Conservation (phyloP, 2,329 filamentous ascomycete genomes). For the Epichloe amarillans region DNA sequence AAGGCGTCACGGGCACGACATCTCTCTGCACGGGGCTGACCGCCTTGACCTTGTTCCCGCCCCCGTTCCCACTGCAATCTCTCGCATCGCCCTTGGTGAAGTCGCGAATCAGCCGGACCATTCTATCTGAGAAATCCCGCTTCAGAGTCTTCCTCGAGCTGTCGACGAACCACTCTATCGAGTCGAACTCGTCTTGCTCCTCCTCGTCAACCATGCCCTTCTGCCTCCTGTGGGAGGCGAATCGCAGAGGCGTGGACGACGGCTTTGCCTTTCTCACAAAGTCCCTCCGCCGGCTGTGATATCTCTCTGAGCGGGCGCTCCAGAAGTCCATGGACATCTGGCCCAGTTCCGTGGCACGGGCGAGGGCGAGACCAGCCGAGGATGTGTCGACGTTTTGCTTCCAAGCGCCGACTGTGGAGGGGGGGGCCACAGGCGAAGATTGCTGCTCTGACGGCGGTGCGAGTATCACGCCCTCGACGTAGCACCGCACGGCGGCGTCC, state of each 20-base stretch:
- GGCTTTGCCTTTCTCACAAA: constrained; percentile 28
- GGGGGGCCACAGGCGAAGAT: too few species aligned
- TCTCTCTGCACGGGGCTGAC: neutral
- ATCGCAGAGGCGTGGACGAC: constrained; percentile 23
- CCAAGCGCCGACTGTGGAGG: constrained; percentile 13
- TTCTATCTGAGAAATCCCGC: constrained; percentile 3
- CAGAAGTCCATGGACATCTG: constrained; percentile 31
- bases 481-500: constrained; percentile 21
- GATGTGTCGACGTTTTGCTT: constrained; percentile 22
- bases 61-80: neutral
- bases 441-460: neutral
- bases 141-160: constrained; percentile 1
- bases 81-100: neutral
- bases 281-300: constrained; percentile 23
- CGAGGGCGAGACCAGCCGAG: constrained; percentile 16
- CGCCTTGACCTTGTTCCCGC: neutral
- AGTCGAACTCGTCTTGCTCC: constrained; percentile 25
- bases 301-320: constrained; percentile 22
- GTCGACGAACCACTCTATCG: constrained; percentile 8
- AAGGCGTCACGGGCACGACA: neutral
- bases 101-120: constrained; percentile 3
- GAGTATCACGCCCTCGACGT: constrained; percentile 17
- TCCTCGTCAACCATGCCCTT: constrained; percentile 16
- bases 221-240: constrained; percentile 22
- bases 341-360: constrained; percentile 23